Evolutionary conservation across 2,329 filamentous ascomycete genomes (phyloP), one percentile per base, ranked within the genome.

Genomic region (Dothideomycetes sp.): DNA sequence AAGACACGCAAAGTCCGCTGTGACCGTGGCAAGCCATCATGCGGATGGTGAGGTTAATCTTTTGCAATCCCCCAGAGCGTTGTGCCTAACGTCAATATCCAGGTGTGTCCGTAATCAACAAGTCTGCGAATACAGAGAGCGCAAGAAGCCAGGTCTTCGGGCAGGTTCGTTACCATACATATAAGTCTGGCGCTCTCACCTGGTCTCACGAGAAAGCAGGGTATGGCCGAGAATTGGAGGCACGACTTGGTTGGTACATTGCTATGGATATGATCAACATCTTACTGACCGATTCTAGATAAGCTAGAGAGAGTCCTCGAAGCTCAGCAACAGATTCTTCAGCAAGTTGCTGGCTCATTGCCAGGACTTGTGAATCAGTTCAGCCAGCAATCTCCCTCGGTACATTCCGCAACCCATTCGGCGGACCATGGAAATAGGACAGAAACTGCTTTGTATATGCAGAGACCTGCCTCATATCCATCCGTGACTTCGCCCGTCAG

Each of bases 21-120:
- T 59, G 82, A 88, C 60, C 75, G 84, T 27, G 79, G 77, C 4
- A 80, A 85, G 51, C 83, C 83, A 2, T 75, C 77, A n/a, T 84
- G 79, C 58, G 78, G 78, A 16, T 84, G 79, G 79, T 41, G 24
- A 9, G 39, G 36, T 5, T 8, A 12, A 12, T 10, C 17, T 16
- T 5, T 15, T 31, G 8, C 30, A 16, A 7, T 18, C 12, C 19
- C 31, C 22, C 34, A n/a, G 18, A 29, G 16, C 12, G 34, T 40
- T 34, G 31, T 30, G 22, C 31, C 31, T 30, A 40, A 27, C 12
- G 7, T 12, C 15, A n/a, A 17, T 24, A 18, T 27, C 5, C 19
- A 42, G 43, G 43, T 84, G 79, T 55, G 61, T 74, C 36, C 73
- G 79, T 37, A 81, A 84, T 57, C 71, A 72, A 42, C 74, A 80